Evolutionary conservation across 2,329 filamentous ascomycete genomes (phyloP), one percentile per base, ranked within the genome.

Genomic region (Penicillium sp.): DNA sequence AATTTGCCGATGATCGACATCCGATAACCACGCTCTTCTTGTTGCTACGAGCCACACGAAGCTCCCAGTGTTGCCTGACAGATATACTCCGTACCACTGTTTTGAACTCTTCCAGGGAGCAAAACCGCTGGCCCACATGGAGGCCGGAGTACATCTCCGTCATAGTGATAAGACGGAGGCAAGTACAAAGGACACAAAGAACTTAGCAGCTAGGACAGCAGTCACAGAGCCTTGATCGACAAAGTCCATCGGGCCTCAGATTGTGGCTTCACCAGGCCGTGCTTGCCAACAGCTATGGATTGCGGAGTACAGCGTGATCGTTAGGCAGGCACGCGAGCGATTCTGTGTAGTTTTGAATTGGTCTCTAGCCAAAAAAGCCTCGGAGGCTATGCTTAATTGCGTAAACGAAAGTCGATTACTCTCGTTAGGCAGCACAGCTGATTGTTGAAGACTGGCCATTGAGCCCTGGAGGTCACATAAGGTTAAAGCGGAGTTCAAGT

Each of bases 1-100:
- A 76, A 66, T 70, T 75, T 60, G 65, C 57, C 31, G 70, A 73
- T 7, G 74, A 75, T 44, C 74, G 72, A 62, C 74, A 76, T 33
- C 73, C 73, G 52, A 76, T 68, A n/a, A 76, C 73, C 49, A 76
- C 74, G 44, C 73, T 75, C 52, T 76, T 75, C 59, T 74, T 75
- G 58, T 76, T 76, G 64, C 74, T 76, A 47, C 74, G 69, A 49
- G 71, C 68, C 38, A 76, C 74, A 33, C 74, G 70, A 39, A 76
- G 70, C 55, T 76, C 73, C 74, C 74, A 76, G 55, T 75, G 72
- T 43, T 76, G 74, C 21, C 72, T 66, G 35, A 76, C 73, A n/a
- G 74, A 76, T 57, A 75, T 75, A 58, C 66, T 74, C 51, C 73
- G 73, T 55, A 76, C 71, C 51, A 71, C 66, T 39, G 66, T 65